Evolutionary conservation across 75 land plant genomes (phyloP), one percentile per base, ranked within the genome.

Genomic region (Pseudotsuga menziesii): DNA sequence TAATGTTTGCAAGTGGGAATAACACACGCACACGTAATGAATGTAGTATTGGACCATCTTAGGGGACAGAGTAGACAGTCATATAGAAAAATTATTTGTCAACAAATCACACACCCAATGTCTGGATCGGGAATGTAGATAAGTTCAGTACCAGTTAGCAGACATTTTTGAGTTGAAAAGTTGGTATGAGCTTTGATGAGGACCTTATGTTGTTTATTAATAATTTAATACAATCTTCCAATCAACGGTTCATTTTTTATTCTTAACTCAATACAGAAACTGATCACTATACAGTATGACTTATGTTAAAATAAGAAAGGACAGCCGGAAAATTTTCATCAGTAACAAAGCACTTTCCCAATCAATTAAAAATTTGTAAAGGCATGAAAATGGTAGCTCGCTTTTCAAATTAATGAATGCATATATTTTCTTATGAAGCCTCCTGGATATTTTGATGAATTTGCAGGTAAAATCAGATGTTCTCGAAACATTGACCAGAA

Each of bases 391-490:
- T 36, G 72, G 25, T 69, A 69, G 23, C 52, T n/a, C 39, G 20
- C 23, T 69, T 69, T 69, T 41, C 22, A 48, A 4, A 69, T 69
- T 22, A 12, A 41, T 3, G 48, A 41, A 69, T 29, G 48, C 4
- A n/a, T 41, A 69, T n/a, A 36, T 69, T 11, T 36, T n/a, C 41
- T 36, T n/a, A 36, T 36, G 41, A 39, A 39, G 12, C 72, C 60
- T 23, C 66, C 26, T 54, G 56, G 20, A 48, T 27, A 19, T 74
- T 52, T 13, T 61, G 22, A 25, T 22, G 56, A 12, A 39, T 73
- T 74, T 77, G 67, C 58, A 90, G 92, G 92, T 90, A 0, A 90
- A 90, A 62, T 67, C 92, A 12, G 92, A 90, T 70, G 86, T 90
- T 26, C 25, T 90, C n/a, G 88, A 85, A 54, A 86, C 85, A 2